A percentile compares a stretch with the other conserved stretches of the same genome.
phyloP scores from a whole-genome alignment of 2,329 filamentous ascomycete genomes.

The Neopestalotiopsis sp. region DNA sequence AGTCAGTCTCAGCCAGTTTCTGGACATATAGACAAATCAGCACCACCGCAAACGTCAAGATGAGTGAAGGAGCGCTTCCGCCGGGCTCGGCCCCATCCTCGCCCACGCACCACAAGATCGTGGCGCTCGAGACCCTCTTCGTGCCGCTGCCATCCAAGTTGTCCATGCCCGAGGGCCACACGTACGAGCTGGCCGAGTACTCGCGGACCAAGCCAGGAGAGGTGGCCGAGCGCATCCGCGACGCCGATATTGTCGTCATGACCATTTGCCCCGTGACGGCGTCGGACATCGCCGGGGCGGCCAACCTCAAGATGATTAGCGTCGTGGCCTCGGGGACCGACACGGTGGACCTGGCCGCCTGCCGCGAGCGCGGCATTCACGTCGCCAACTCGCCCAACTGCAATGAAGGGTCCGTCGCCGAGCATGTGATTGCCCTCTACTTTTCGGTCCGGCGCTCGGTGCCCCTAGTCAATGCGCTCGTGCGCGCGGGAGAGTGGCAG shows the following conservation, averaged over 20 bases:
- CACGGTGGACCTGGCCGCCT: slow-evolving; percentile 41
- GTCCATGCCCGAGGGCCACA: slow-evolving; percentile 36
- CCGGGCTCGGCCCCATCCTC: not conserved
- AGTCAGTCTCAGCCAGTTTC: not conserved
- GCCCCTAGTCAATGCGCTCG: slow-evolving; percentile 35
- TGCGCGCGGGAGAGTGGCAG: slow-evolving; percentile 34
- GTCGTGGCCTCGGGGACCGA: slow-evolving; percentile 44
- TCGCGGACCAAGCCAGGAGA: slow-evolving; percentile 31
- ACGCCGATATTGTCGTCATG: slow-evolving; percentile 43
- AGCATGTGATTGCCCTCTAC: slow-evolving; percentile 56
- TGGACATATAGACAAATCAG: not conserved
- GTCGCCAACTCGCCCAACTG: slow-evolving; percentile 44
- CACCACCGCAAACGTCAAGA: not conserved
- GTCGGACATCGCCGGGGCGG: slow-evolving; percentile 32
- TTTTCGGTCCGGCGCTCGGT: slow-evolving; percentile 43
- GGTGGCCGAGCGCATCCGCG: slow-evolving; percentile 36
- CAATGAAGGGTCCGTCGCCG: slow-evolving; percentile 42
- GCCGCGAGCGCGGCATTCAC: slow-evolving; percentile 36
- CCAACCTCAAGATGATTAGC: slow-evolving; percentile 38
- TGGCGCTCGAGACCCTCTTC: slow-evolving; percentile 40
- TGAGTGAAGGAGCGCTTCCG: not conserved
- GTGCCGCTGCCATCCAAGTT: slow-evolving; percentile 33
- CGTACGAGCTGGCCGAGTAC: slow-evolving; percentile 36
- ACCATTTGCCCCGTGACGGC: slow-evolving; percentile 38
- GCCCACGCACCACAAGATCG: slow-evolving; percentile 35